A percentile compares a stretch with the other conserved stretches of the same genome.
These are phyloP conservation scores for Begonia loranthoides DNA, from an alignment of 306 rosid genomes.

Conservation along the genomic window DNA sequence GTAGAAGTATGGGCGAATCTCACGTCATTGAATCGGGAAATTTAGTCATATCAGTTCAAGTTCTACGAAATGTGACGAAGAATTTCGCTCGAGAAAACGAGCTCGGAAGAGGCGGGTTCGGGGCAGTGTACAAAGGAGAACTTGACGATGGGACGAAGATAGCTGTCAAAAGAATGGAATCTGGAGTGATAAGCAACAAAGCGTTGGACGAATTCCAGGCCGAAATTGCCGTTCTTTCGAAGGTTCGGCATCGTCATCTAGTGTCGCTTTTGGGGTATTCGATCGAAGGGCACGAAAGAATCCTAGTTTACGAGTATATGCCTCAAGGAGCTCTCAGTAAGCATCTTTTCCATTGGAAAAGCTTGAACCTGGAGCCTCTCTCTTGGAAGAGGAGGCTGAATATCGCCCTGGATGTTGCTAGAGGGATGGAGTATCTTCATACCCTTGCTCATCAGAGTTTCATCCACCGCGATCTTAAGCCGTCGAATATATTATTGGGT, in stretches of 20 bases:
- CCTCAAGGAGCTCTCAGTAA: slow-evolving; percentile 96
- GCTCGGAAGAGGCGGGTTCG: slow-evolving; percentile 97
- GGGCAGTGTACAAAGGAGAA: slow-evolving; percentile 92
- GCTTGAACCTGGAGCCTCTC: slow-evolving; percentile 60
- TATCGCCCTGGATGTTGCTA: slow-evolving; percentile 92
- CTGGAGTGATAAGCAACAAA: slow-evolving; percentile 60
- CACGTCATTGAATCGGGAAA: slow-evolving; percentile 90
- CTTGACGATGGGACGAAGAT: slow-evolving; percentile 87
- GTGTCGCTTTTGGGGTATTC: slow-evolving; percentile 89
- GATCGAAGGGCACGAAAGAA: slow-evolving; percentile 62
- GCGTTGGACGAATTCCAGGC: slow-evolving; percentile 95
- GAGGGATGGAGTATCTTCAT: slow-evolving; percentile 98
- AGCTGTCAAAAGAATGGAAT: slow-evolving; percentile 94
- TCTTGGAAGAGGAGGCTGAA: slow-evolving; percentile 94
- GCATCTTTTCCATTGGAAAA: slow-evolving; percentile 95
- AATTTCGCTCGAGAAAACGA: slow-evolving; percentile 91
- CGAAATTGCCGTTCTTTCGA: slow-evolving; percentile 89
- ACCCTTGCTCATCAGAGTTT: slow-evolving; percentile 84
- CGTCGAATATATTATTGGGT: slow-evolving; percentile 83
- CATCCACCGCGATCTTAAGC: slow-evolving; percentile 97
- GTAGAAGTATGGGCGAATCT: slow-evolving; percentile 61
- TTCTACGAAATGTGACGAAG: slow-evolving; percentile 71
- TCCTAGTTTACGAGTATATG: slow-evolving; percentile 88
- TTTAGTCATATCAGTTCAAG: slow-evolving; percentile 83
- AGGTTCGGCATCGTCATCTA: slow-evolving; percentile 93